phyloP scores from a whole-genome alignment of 257 asterid genomes.

The Perilla frutescens region DNA sequence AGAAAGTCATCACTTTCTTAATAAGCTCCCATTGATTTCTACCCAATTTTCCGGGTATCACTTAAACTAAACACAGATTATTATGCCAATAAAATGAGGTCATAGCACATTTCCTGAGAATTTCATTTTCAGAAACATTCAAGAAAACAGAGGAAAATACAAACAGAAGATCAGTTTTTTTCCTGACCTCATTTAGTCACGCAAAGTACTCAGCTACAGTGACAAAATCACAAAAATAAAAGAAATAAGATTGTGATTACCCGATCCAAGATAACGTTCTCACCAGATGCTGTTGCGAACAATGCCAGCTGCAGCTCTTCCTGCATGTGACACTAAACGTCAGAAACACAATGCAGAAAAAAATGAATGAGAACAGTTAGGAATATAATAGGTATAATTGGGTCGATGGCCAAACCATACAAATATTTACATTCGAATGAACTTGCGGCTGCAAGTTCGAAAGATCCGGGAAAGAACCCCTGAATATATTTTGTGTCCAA shows the following conservation, averaged over 20 bases:
- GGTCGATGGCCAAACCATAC: too few relatives aligned
- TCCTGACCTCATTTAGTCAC: not conserved
- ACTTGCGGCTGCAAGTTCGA: too few relatives aligned
- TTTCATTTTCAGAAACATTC: not conserved
- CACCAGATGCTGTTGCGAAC: slow-evolving; percentile 61
- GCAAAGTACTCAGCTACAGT: not conserved
- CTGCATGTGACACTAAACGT: slow-evolving; percentile 44
- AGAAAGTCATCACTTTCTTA: not conserved
- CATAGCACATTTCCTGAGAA: not conserved
- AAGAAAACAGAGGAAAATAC: not conserved
- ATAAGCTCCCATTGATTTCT: not conserved
- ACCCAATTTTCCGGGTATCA: not conserved
- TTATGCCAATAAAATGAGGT: not conserved
- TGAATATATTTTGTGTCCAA: too few relatives aligned
- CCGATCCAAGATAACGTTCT: slow-evolving; percentile 84
- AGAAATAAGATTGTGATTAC: slow-evolving; percentile 49
- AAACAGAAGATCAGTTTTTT: not conserved
- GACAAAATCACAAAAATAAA: slow-evolving; percentile 17
- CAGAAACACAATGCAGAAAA: too few relatives aligned
- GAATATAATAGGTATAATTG: too few relatives aligned
- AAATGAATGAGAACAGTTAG: too few relatives aligned
- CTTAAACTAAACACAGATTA: not conserved
- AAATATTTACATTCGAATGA: too few relatives aligned
- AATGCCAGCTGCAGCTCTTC: slow-evolving; percentile 91
- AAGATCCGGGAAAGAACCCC: too few relatives aligned